These are phyloP conservation scores for Dacryopinax spathularia DNA, from an alignment of 768 basidiomycete genomes.

Conservation along the genomic window DNA sequence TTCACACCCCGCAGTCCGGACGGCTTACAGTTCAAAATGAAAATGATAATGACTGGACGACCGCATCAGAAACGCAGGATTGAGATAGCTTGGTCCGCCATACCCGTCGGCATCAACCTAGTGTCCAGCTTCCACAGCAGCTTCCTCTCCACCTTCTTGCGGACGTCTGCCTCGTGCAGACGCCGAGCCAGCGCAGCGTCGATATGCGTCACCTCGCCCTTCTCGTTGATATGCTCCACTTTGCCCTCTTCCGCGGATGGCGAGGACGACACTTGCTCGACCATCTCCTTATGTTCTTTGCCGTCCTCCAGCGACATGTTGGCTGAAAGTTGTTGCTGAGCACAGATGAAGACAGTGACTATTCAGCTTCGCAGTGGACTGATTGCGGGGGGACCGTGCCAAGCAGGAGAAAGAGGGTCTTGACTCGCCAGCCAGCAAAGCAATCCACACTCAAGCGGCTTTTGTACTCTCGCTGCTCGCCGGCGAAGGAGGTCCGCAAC, in stretches of 20 bases:
- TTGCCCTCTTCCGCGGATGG: background rate
- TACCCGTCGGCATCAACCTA: constrained; percentile 36
- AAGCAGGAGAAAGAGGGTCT: too few species aligned
- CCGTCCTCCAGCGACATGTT: too few species aligned
- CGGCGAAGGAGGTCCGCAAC: background rate
- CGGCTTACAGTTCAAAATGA: background rate
- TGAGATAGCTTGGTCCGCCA: background rate
- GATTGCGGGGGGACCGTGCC: too few species aligned
- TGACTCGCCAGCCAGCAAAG: too few species aligned
- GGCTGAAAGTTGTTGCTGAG: too few species aligned
- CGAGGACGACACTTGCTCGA: background rate
- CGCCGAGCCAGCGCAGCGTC: background rate
- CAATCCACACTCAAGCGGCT: too few species aligned
- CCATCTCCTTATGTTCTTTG: background rate
- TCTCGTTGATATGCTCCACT: background rate
- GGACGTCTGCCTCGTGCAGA: background rate
- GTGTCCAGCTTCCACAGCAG: constrained; percentile 45
- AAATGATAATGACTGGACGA: background rate
- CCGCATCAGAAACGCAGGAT: background rate
- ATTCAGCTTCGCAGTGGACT: too few species aligned
- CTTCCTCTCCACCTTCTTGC: constrained; percentile 17
- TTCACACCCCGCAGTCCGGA: too few species aligned
- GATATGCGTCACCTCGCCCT: background rate
- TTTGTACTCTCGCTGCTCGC: background rate
- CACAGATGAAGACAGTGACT: background rate